Evolutionary conservation across 1,284 basidiomycete species (phyloP).

Genomic region (Amylostereum chailletii): DNA sequence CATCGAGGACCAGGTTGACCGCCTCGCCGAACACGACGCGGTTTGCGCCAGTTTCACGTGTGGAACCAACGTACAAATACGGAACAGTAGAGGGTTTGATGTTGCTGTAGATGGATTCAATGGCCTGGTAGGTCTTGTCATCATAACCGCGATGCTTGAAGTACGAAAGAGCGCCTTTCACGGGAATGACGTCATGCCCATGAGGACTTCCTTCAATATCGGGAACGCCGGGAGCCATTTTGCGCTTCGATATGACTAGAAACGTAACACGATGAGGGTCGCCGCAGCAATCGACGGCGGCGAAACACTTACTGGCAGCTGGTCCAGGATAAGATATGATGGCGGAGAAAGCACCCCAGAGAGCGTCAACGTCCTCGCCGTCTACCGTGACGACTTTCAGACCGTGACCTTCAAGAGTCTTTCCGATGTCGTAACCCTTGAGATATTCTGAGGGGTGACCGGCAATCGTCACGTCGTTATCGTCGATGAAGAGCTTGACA

Average conservation of each 20-base stretch:
- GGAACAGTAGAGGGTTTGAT: slow-evolving; percentile 54
- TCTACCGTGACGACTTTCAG: slow-evolving; percentile 64
- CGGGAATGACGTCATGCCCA: slow-evolving; percentile 77
- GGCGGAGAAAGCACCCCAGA: slow-evolving; percentile 59
- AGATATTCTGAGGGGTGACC: slow-evolving; percentile 81
- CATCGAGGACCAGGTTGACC: slow-evolving; percentile 69
- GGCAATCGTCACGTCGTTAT: slow-evolving; percentile 83
- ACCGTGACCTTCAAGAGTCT: slow-evolving; percentile 74
- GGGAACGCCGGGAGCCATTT: slow-evolving; percentile 74
- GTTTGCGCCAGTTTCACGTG: slow-evolving; percentile 69
- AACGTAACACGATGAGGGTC: not conserved
- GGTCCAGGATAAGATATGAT: slow-evolving; percentile 60
- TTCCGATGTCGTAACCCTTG: slow-evolving; percentile 61
- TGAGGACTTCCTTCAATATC: slow-evolving; percentile 72
- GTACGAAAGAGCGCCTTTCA: slow-evolving; percentile 70
- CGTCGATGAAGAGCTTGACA: slow-evolving; percentile 78
- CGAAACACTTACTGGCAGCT: slow-evolving; percentile 47
- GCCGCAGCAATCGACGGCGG: not conserved
- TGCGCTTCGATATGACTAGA: slow-evolving; percentile 62
- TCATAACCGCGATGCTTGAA: slow-evolving; percentile 57
- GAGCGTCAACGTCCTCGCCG: slow-evolving; percentile 70
- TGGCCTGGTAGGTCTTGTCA: slow-evolving; percentile 35
- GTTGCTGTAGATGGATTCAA: slow-evolving; percentile 49
- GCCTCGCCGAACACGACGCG: slow-evolving; percentile 79
- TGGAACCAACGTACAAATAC: slow-evolving; percentile 59